Base-by-base conservation (phyloP, 2,329 filamentous ascomycete genomes). In the Trichoderma endophyticum region DNA sequence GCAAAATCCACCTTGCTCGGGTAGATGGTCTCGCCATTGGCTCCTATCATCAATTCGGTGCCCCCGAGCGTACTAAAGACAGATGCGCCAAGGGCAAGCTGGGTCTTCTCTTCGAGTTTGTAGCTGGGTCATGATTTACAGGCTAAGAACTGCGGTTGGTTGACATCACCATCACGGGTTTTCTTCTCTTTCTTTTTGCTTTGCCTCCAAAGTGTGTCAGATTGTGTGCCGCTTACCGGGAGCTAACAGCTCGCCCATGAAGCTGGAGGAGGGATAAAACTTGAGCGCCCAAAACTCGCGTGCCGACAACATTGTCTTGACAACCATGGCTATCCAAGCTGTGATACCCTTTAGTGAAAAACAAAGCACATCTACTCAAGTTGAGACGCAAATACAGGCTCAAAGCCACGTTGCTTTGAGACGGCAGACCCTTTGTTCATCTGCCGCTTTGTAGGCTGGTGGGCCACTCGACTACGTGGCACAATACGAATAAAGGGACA, bases 1-100 rank as follows among this genome's bases (percentile, higher is more conserved):
- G 51, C 63, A 68, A 64, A 73, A 51, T 54, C 70, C 72, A 73
- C 75, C 74, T 74, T 71, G 74, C 78, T 78, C 79, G 79, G 77
- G 77, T 79, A 78, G 30, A 74, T 75, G 60, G 60, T 61, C 15
- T 71, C 76, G 73, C 75, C 70, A 80, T 80, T 80, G 78, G 78
- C 71, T 72, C 73, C 36, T 72, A 61, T 48, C 61, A 65, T 73
- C 72, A 67, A 70, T 71, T 62, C 39, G 61, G 67, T 39, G 54
- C 64, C 56, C 21, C 51, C 48, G 60, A 43, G 48, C 51, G 54
- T 59, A 28, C 54, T 39, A 43, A 61, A 64, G 62, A 21, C 32
- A 60, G 43, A 51, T 54, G 61, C 61, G 3, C 54, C 65, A 59
- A 21, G 34, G 60, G 18, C 34, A 60, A 64, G 34, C 15, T 56